Conservation (phyloP, 345 rosid genomes). For the Aurinia saxatilis region DNA sequence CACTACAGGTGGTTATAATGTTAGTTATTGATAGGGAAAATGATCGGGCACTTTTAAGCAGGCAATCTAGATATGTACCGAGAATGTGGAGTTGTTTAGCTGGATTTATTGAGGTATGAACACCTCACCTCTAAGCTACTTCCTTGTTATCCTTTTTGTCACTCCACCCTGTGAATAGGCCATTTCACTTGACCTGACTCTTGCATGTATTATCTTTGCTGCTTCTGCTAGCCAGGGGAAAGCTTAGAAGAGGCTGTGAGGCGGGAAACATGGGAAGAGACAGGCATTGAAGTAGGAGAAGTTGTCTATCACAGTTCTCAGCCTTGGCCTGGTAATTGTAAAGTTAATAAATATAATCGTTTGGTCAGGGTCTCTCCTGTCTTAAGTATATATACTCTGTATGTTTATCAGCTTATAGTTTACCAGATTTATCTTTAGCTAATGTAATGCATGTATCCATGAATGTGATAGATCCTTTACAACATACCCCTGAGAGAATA, state of each 20-base stretch:
- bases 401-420: neutral
- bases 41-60: slow-evolving; percentile 71
- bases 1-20: slow-evolving; percentile 84
- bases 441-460: neutral
- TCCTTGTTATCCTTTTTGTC: neutral
- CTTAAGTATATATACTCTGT: neutral
- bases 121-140: neutral
- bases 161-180: no score
- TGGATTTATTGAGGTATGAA: slow-evolving; percentile 81
- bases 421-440: neutral
- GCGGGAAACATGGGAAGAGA: slow-evolving; percentile 94
- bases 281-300: slow-evolving; percentile 93
- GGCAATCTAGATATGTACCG: slow-evolving; percentile 81
- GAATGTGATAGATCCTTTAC: neutral
- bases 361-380: no score
- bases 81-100: slow-evolving; percentile 98
- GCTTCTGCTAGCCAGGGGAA: slow-evolving; percentile 77
- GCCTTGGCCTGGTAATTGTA: slow-evolving; percentile 88
- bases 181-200: neutral
- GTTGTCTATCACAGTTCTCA: slow-evolving; percentile 93
- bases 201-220: slow-evolving; percentile 7
- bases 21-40: slow-evolving; percentile 83
- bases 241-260: slow-evolving; percentile 98
- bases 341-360: neutral
- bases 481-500: neutral